Evolutionary conservation across 768 basidiomycete species (phyloP).

Genomic region (Sporobolomyces pararoseus): DNA sequence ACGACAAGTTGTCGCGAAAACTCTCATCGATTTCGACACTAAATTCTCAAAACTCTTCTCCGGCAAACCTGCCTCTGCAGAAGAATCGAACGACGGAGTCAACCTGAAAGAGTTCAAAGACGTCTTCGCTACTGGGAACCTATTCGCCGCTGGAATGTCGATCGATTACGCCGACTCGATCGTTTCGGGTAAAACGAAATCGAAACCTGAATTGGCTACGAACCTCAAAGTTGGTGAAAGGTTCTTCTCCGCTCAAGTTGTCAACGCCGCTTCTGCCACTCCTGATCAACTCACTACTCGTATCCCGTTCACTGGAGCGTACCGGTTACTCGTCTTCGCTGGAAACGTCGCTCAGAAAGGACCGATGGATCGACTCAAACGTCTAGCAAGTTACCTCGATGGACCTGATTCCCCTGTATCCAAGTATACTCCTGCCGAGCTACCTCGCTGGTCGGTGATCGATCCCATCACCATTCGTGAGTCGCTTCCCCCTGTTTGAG

Average conservation of each 20-base stretch:
- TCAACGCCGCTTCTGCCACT: constrained; percentile 39
- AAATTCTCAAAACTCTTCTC: constrained; percentile 66
- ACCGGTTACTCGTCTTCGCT: constrained; percentile 41
- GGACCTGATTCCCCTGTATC: constrained; percentile 38
- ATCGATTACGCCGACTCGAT: constrained; percentile 44
- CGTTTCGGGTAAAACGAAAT: constrained; percentile 26
- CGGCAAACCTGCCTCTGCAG: constrained; percentile 59
- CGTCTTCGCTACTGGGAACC: constrained; percentile 34
- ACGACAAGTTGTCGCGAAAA: constrained; percentile 58
- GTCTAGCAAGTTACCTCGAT: constrained; percentile 44
- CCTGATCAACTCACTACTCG: constrained; percentile 36
- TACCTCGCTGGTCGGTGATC: constrained; percentile 31
- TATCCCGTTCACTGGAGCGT: constrained; percentile 41
- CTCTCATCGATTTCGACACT: constrained; percentile 65
- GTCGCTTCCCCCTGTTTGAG: neutral
- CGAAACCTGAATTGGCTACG: constrained; percentile 39
- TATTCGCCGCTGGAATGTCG: constrained; percentile 44
- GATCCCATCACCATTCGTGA: constrained; percentile 50
- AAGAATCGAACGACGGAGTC: constrained; percentile 39
- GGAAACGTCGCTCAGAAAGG: constrained; percentile 38
- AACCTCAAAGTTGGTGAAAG: constrained; percentile 42
- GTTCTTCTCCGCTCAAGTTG: constrained; percentile 42
- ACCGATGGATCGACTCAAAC: constrained; percentile 37
- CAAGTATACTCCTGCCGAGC: constrained; percentile 42
- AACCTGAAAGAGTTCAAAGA: constrained; percentile 42